A percentile compares a stretch with the other conserved stretches of the same genome.
Conservation (phyloP, 2,329 filamentous ascomycete genomes). For the Fragosphaeria purpurea region DNA sequence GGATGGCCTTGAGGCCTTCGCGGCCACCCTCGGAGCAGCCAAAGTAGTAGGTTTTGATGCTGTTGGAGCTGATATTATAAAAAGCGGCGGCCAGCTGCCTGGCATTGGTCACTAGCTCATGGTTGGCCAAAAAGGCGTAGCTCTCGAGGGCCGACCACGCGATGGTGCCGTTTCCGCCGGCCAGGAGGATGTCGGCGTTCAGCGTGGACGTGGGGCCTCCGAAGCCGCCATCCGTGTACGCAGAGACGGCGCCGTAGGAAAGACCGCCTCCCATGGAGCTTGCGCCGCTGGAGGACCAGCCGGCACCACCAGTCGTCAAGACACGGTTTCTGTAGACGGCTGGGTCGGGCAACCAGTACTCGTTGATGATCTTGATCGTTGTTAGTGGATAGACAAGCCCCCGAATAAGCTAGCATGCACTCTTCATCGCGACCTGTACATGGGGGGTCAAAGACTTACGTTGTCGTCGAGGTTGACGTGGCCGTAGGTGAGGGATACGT, state of each 20-base stretch:
- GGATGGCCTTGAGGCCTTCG: conserved; percentile 37
- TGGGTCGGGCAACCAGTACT: conserved; percentile 25
- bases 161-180: conserved; percentile 34
- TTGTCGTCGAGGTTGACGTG: conserved; percentile 22
- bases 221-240: not conserved
- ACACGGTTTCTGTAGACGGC: conserved; percentile 33
- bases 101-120: conserved; percentile 39
- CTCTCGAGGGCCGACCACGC: conserved; percentile 40
- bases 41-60: conserved; percentile 41
- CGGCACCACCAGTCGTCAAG: conserved; percentile 35
- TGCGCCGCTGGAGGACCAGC: conserved; percentile 25
- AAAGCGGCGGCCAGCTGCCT: conserved; percentile 33
- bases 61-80: conserved; percentile 21
- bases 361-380: too few relatives aligned
- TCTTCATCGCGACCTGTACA: too few relatives aligned
- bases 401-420: too few relatives aligned
- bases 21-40: conserved; percentile 38
- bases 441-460: not conserved
- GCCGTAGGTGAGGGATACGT: conserved; percentile 25
- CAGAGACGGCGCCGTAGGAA: conserved; percentile 1
- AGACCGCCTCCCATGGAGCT: conserved; percentile 32
- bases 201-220: not conserved
- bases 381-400: conserved; percentile 17
- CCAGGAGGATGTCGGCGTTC: not conserved
- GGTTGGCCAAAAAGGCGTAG: conserved; percentile 28